Base-by-base conservation (phyloP, 2,329 filamentous ascomycete species). In the Madurella mycetomatis region DNA sequence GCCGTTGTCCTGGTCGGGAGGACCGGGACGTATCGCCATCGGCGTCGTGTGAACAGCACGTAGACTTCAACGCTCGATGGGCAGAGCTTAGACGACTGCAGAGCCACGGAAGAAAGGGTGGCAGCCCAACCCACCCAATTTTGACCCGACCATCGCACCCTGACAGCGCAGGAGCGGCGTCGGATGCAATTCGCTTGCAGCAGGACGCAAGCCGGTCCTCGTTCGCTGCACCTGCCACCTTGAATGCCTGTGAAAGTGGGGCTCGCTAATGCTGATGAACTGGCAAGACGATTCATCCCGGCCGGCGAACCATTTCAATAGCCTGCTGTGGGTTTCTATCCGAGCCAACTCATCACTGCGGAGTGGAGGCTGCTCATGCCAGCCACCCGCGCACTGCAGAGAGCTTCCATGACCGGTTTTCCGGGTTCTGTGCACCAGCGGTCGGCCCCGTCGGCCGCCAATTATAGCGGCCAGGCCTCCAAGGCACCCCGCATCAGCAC, bases 191-290 rank as follows among this genome's bases (percentile, higher is more conserved):
- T 37, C 34, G 9, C 34, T 9, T 37, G 34, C 34, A 37, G 34
- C 34, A 37, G 13, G 34, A 37, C 13, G 9, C 11, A 37, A 37
- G 9, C 34, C 9, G 34, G 34, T 4, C 11, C 9, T 11, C 11
- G 9, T 37, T 15, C 34, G 13, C 2, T 43, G 40, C 46, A 49
- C 18, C 19, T 49, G 46, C 32, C 51, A 54, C 15, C 44, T 31
- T 9, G 4, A 34, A 41, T 17, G 34, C 34, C 34, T 12, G 17
- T 19, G 15, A 52, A 25, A 37, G 55, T 54, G 55, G 55, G 50
- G 51, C 55, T 51, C 42, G 44, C 48, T 51, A 47, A 57, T 52
- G 55, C 49, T 54, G 55, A 42, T 57, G 51, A 57, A 57, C 32
- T 57, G 51, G 55, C 55, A 25, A 25, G 25, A 25, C 25, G 25